A percentile compares a stretch with the other conserved stretches of the same genome.
Evolutionary conservation across 2,329 filamentous ascomycete species (phyloP).

Genomic region (Trichoderma hamatum): DNA sequence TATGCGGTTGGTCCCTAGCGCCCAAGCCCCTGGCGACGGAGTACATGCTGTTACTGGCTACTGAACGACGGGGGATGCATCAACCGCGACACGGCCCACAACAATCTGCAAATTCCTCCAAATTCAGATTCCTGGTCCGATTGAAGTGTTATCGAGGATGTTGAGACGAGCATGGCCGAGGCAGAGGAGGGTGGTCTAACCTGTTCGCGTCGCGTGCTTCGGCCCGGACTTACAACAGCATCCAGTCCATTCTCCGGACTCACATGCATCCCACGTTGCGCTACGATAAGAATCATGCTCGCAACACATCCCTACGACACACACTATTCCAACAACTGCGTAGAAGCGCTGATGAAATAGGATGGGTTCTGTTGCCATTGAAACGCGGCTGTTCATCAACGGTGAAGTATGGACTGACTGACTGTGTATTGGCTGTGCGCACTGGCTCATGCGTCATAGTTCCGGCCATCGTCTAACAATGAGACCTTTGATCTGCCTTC

Average conservation of each 20-base stretch:
- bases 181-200: neutral
- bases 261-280: neutral
- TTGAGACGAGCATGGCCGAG: too few species aligned
- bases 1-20: slow-evolving; percentile 18
- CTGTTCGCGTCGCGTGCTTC: neutral
- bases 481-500: slow-evolving; percentile 6
- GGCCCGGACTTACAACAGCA: neutral
- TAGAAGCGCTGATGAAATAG: neutral
- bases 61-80: too few species aligned
- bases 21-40: neutral
- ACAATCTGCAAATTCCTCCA: neutral
- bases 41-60: neutral
- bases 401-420: neutral
- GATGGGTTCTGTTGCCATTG: neutral
- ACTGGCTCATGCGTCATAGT: neutral
- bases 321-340: neutral
- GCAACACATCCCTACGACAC: neutral
- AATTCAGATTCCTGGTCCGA: neutral
- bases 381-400: slow-evolving; percentile 7
- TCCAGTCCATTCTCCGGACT: neutral
- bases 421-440: neutral
- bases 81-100: neutral
- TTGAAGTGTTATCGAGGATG: too few species aligned
- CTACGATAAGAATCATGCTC: neutral
- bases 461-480: slow-evolving; percentile 8